Evolutionary conservation across 305 asterid species (phyloP).

Genomic region (Fraxinus xanthoxyloides): DNA sequence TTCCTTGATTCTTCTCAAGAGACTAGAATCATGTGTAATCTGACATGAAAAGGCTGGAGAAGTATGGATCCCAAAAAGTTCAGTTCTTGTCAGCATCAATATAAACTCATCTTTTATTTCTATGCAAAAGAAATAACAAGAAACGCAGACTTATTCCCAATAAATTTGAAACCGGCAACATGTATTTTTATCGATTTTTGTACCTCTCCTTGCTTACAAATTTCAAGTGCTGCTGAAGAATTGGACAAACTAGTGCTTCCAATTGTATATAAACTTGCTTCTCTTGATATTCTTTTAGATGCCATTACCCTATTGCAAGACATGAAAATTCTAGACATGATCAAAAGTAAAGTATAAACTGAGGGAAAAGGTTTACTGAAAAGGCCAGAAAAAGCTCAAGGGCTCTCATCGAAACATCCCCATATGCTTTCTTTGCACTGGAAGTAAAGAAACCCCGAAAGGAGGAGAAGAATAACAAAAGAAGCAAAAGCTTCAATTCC

Average conservation of each 20-base stretch:
- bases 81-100: background rate
- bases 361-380: background rate
- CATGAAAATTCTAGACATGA: background rate
- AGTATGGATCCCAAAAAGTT: background rate
- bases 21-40: background rate
- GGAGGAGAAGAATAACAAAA: constrained; percentile 29
- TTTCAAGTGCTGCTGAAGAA: background rate
- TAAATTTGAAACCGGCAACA: background rate
- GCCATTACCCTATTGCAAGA: background rate
- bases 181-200: background rate
- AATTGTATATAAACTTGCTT: background rate
- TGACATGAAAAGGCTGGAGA: background rate
- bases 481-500: constrained; percentile 49
- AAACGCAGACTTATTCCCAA: background rate
- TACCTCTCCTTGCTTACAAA: background rate
- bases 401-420: background rate
- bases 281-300: background rate
- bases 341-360: background rate
- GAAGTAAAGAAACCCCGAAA: constrained; percentile 48
- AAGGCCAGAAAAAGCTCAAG: background rate
- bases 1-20: background rate
- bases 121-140: background rate
- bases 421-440: constrained; percentile 64
- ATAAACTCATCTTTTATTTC: background rate
- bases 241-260: background rate